Evolutionary conservation across 192 early-diverging fungal genomes (phyloP).

Genomic region (Coemansia sp.): DNA sequence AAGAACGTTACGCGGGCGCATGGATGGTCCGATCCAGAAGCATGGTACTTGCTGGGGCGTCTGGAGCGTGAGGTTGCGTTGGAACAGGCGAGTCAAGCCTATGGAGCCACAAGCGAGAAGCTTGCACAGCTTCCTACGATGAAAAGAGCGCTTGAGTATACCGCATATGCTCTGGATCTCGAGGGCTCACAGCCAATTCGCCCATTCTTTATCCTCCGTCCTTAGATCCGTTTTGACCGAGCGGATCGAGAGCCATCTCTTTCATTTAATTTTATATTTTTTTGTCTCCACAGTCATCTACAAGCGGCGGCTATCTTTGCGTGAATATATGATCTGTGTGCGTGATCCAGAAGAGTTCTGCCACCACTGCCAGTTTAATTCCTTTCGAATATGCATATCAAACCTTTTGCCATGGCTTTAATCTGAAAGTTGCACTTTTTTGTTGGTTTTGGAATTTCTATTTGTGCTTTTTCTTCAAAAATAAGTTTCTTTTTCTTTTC

Average conservation of each 20-base stretch:
- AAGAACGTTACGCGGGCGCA: conserved; percentile 52
- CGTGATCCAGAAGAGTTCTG: too few species aligned
- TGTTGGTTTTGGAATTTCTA: too few species aligned
- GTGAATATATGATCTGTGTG: too few species aligned
- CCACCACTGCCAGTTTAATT: too few species aligned
- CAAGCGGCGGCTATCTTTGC: too few species aligned
- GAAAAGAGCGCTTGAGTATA: conserved; percentile 41
- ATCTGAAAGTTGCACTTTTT: too few species aligned
- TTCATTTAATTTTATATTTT: neutral
- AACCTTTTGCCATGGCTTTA: too few species aligned
- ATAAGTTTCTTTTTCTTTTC: too few species aligned
- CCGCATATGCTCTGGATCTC: conserved; percentile 49
- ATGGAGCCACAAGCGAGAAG: neutral
- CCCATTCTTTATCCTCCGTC: conserved; percentile 32
- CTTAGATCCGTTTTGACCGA: neutral
- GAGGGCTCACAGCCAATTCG: conserved; percentile 50
- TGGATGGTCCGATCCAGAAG: conserved; percentile 56
- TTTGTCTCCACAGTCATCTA: neutral
- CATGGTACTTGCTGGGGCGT: conserved; percentile 54
- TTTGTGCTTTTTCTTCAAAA: too few species aligned
- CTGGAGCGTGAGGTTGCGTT: conserved; percentile 51
- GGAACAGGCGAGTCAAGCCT: conserved; percentile 11
- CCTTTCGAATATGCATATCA: too few species aligned
- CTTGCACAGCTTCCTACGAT: conserved; percentile 11
- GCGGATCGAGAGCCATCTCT: neutral